A percentile compares a stretch with the other conserved stretches of the same genome.
Conservation (phyloP, 73 alveolate species). For the Blepharisma stoltei region DNA sequence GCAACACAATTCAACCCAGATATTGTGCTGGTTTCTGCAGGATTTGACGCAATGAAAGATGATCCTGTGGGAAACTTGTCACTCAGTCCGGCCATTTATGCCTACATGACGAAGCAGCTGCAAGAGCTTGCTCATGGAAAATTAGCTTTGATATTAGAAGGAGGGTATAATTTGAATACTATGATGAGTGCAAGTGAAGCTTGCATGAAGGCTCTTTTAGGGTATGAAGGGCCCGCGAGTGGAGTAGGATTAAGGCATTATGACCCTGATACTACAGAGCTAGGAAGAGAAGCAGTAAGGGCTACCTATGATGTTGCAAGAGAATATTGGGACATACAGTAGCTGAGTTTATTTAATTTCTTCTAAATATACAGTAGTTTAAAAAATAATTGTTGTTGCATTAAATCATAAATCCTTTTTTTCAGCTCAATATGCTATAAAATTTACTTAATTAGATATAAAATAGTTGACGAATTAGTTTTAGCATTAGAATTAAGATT, state of each 20-base stretch:
- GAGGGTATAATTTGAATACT: conserved; percentile 90
- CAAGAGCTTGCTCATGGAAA: conserved; percentile 54
- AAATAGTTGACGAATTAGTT: too few relatives aligned
- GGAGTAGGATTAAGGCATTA: not conserved
- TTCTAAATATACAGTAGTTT: too few relatives aligned
- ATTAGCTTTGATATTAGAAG: conserved; percentile 81
- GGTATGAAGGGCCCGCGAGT: not conserved
- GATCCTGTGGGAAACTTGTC: conserved; percentile 95
- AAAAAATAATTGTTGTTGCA: too few relatives aligned
- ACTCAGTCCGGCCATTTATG: conserved; percentile 87
- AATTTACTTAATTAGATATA: too few relatives aligned
- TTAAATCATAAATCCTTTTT: too few relatives aligned
- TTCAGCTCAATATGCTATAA: too few relatives aligned
- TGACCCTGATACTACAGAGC: not conserved
- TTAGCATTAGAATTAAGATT: too few relatives aligned
- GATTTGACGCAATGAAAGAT: conserved; percentile 96
- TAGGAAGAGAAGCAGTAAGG: not conserved
- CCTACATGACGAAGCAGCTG: conserved; percentile 80
- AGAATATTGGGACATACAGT: conserved; percentile 6
- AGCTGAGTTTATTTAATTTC: too few relatives aligned
- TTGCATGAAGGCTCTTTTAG: conserved; percentile 66
- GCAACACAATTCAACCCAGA: conserved; percentile 90
- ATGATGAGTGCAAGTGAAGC: conserved; percentile 71
- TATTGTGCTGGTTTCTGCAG: conserved; percentile 92
- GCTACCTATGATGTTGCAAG: conserved; percentile 2